Evolutionary conservation across 116 monocot genomes (phyloP).

Genomic region (Iris pallida): DNA sequence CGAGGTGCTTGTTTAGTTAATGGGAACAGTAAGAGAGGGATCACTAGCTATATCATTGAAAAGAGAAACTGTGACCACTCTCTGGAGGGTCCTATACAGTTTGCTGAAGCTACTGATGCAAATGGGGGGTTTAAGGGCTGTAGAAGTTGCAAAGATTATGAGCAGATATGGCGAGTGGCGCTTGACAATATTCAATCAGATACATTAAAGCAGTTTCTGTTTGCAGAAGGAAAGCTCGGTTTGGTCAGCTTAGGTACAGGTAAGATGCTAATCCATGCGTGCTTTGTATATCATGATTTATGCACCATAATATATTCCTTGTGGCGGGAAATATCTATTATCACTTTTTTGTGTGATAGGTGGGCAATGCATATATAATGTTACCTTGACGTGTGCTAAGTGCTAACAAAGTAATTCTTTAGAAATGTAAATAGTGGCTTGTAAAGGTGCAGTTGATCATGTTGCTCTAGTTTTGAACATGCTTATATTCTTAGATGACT

Average conservation of each 20-base stretch:
- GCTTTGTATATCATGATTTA: not conserved
- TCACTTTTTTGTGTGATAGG: too few relatives aligned
- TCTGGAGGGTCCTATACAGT: conserved; percentile 15
- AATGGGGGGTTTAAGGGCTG: conserved; percentile 15
- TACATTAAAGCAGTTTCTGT: conserved; percentile 63
- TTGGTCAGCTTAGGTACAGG: conserved; percentile 75
- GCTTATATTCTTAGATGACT: too few relatives aligned
- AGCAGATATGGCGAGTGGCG: conserved; percentile 71
- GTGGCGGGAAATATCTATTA: too few relatives aligned
- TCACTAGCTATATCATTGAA: conserved; percentile 2
- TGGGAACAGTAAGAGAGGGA: conserved; percentile 13
- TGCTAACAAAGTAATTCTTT: too few relatives aligned
- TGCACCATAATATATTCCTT: too few relatives aligned
- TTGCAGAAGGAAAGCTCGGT: conserved; percentile 59
- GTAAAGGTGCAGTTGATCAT: too few relatives aligned
- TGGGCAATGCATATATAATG: too few relatives aligned
- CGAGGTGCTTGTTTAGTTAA: conserved; percentile 11
- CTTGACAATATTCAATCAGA: conserved; percentile 65
- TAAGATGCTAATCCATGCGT: conserved; percentile 22
- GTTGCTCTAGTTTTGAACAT: too few relatives aligned
- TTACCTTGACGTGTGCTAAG: too few relatives aligned
- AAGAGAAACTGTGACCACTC: conserved; percentile 15
- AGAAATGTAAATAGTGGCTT: too few relatives aligned
- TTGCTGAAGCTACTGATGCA: conserved; percentile 14
- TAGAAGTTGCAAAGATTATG: conserved; percentile 34